Evolutionary conservation across 1,284 basidiomycete genomes (phyloP), one percentile per base, ranked within the genome.

Genomic region (Pyrrhoderma lamaoense): DNA sequence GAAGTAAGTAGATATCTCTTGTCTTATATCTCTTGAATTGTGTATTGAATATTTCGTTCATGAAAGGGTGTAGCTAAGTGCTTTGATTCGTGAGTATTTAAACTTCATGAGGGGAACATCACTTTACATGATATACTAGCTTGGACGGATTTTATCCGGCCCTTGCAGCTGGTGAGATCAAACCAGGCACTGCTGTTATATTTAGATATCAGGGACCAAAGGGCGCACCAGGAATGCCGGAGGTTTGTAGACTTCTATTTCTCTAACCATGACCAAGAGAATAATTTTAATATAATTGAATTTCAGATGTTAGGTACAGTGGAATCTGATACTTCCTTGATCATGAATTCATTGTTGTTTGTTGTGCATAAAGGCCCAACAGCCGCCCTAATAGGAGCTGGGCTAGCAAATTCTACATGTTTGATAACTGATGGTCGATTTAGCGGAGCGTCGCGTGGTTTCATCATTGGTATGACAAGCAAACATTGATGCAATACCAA

Each of bases 151-250:
- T 99, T 64, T 90, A 92, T 62, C 78, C 84, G 47, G 83, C 91
- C 8, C 80, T 99, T 39, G 85, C 86, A 64, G 76, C 71, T 5
- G 91, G 91, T 11, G 81, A 88, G 57, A 89, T 99, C 66, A 92
- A 84, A 62, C 72, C 84, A 27, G 93, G 93, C 0, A 89, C 77
- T 57, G 84, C 95, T 27, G 77, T 96, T 54, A 86, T 98, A 44
- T 85, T 98, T 70, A 78, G 94, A 56, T 98, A 98, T 67, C 89
- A 95, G 66, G 94, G 94, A 19, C 94, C 94, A 2, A 95, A 93
- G 69, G 93, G 94, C 51, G 94, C 86, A 25, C 94, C 93, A 18
- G 93, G 94, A 45, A 98, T 98, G 95, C 95, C 95, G 14, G 95
- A 98, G 69, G 78, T 79, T 47, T 45, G 64, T 56, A 25, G 31